Evolutionary conservation across 1,284 basidiomycete species (phyloP).

Genomic region (Malassezia sp.): DNA sequence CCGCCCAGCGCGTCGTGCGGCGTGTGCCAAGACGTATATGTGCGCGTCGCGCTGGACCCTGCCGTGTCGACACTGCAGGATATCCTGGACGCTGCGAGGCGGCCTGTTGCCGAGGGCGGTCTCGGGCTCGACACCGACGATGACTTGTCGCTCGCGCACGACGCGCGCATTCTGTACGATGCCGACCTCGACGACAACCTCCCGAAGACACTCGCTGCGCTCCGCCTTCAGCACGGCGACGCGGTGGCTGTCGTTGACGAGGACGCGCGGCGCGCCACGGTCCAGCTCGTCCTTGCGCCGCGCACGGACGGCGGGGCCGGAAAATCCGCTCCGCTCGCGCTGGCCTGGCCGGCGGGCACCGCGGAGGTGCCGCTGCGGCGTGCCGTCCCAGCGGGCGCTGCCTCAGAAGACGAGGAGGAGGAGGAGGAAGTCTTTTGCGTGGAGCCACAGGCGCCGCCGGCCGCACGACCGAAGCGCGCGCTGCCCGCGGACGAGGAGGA

Average conservation of each 20-base stretch:
- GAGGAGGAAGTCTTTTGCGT: no score
- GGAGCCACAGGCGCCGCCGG: no score
- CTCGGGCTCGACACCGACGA: slow-evolving; percentile 20
- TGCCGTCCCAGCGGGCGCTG: no score
- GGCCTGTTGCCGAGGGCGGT: slow-evolving; percentile 57
- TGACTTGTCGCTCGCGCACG: slow-evolving; percentile 55
- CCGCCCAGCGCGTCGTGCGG: slow-evolving; percentile 53
- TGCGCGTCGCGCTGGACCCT: slow-evolving; percentile 51
- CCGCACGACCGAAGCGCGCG: no score
- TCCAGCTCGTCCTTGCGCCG: slow-evolving; percentile 28
- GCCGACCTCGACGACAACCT: slow-evolving; percentile 80
- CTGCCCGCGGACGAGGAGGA: no score
- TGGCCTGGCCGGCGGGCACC: slow-evolving; percentile 6
- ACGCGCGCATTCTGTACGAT: slow-evolving; percentile 66
- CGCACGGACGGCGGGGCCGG: background rate
- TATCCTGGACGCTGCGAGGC: slow-evolving; percentile 56
- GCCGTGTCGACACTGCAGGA: slow-evolving; percentile 3
- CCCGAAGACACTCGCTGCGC: slow-evolving; percentile 59
- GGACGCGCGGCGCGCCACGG: slow-evolving; percentile 49
- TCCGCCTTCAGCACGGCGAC: slow-evolving; percentile 59
- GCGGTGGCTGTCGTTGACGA: slow-evolving; percentile 79
- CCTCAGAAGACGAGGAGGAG: no score
- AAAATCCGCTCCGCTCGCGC: slow-evolving; percentile 12
- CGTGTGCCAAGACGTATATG: slow-evolving; percentile 75
- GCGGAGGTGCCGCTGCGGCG: background rate